Evolutionary conservation across 331 rosid genomes (phyloP), one percentile per base, ranked within the genome.

Genomic region (Quercus lobata): DNA sequence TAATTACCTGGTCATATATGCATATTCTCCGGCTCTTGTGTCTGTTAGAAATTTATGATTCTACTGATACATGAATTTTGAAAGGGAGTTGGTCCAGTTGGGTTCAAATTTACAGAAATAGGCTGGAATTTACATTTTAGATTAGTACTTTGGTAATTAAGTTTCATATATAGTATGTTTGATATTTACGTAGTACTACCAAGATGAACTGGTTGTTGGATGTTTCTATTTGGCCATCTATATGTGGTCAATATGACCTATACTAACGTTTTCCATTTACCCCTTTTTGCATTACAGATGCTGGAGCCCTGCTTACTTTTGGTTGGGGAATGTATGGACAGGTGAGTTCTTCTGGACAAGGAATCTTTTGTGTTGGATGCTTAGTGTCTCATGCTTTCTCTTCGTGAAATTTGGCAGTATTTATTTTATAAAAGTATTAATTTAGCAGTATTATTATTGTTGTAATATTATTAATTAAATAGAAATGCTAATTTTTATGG

Each of bases 321-420:
- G 98, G 98, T 62, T 94, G 98, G 98, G 97, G 98, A 76, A 88
- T 94, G 21, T 91, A 94, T 78, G 98, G 98, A 87, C 98, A 94
- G 97, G 98, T 94, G 89, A 86, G 84, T 87, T 78, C 32, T 70
- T 76, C 74, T 62, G 83, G 79, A 76, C 71, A 66, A 19, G 63
- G 46, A 69, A 57, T 73, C 53, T 17, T 75, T 74, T 12, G 53
- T 37, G 56, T 37, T 11, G 34, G 22, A 21, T 52, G 71, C 73
- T 74, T 74, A 56, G 54, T 30, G 21, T 16, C 44, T 60, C 14
- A 14, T 60, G 32, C 32, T 22, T 60, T 60, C 66, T 24, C 18
- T 10, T 60, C 4, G 0, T 24, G 30, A 22, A 60, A 10, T 41
- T 41, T 41, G 46, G 46, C 46, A 41, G 46, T 41, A 41, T 41